phyloP scores from a whole-genome alignment of 2,329 filamentous ascomycete species.

The Fusarium nematophilum region DNA sequence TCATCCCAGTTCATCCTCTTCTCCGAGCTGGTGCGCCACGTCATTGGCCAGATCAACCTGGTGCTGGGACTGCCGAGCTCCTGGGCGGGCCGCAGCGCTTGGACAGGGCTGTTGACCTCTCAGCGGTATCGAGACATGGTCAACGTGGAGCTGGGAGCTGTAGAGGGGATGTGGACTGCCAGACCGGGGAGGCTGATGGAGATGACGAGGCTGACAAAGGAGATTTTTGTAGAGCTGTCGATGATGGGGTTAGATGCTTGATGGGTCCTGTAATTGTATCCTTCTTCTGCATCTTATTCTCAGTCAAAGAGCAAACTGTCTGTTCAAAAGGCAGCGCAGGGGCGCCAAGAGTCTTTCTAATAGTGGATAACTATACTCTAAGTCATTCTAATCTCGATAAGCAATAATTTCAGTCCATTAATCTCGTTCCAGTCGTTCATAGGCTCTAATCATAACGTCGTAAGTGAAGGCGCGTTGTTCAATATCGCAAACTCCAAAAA shows the following conservation, averaged over 20 bases:
- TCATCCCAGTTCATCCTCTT: conserved; percentile 45
- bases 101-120: conserved; percentile 40
- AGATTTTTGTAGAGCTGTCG: conserved; percentile 35
- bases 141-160: conserved; percentile 41
- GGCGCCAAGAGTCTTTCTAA: background rate
- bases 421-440: background rate
- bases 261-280: background rate
- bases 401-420: conserved; percentile 2
- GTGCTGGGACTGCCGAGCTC: conserved; percentile 42
- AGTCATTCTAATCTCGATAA: conserved; percentile 26
- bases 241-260: conserved; percentile 35
- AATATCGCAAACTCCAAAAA: too few relatives aligned
- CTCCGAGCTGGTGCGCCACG: conserved; percentile 41
- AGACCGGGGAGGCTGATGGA: conserved; percentile 37
- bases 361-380: conserved; percentile 33
- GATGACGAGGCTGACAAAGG: conserved; percentile 29
- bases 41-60: conserved; percentile 41
- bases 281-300: too few relatives aligned
- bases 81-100: conserved; percentile 37
- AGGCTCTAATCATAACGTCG: background rate
- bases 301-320: too few relatives aligned
- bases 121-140: conserved; percentile 38
- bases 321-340: too few relatives aligned
- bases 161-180: conserved; percentile 38
- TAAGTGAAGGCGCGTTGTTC: conserved; percentile 1